A percentile compares a stretch with the other conserved stretches of the same genome.
phyloP scores from a whole-genome alignment of 2,329 filamentous ascomycete species.

The Ilyonectria sp. region DNA sequence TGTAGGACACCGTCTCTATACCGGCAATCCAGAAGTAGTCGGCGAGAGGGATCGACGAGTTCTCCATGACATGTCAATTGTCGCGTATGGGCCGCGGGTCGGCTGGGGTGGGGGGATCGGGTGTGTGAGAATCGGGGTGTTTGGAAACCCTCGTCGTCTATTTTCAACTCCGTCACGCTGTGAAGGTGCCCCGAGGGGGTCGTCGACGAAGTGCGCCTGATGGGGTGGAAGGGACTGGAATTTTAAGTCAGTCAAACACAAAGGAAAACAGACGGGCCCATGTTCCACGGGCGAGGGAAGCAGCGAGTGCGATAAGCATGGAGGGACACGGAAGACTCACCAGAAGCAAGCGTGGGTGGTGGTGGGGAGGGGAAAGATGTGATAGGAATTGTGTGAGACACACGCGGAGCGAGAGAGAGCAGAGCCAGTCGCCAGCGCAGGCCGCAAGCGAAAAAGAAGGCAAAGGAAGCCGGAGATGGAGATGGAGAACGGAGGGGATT shows the following conservation, averaged over 20 bases:
- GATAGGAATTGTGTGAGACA: constrained; percentile 39
- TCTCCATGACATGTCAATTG: constrained; percentile 70
- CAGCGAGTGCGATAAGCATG: constrained; percentile 24
- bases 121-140: constrained; percentile 15
- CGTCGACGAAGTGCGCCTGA: constrained; percentile 23
- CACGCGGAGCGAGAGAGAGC: constrained; percentile 27
- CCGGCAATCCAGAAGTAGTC: constrained; percentile 85
- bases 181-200: constrained; percentile 14
- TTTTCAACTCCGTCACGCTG: constrained; percentile 9
- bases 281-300: constrained; percentile 24
- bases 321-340: constrained; percentile 35
- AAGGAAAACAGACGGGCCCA: constrained; percentile 22
- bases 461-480: constrained; percentile 14
- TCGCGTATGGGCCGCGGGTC: constrained; percentile 44
- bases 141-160: constrained; percentile 25
- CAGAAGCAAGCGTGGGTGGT: constrained; percentile 32
- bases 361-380: constrained; percentile 22
- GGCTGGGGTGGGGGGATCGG: constrained; percentile 31
- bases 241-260: constrained; percentile 36
- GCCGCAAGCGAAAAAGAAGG: constrained; percentile 40
- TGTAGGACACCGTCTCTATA: constrained; percentile 77
- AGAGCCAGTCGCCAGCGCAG: constrained; percentile 45
- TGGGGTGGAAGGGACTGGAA: constrained; percentile 26
- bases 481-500: constrained; percentile 18
- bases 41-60: constrained; percentile 75